These are phyloP conservation scores for Populus deltoides DNA, from an alignment of 345 rosid species.

Conservation along the genomic window DNA sequence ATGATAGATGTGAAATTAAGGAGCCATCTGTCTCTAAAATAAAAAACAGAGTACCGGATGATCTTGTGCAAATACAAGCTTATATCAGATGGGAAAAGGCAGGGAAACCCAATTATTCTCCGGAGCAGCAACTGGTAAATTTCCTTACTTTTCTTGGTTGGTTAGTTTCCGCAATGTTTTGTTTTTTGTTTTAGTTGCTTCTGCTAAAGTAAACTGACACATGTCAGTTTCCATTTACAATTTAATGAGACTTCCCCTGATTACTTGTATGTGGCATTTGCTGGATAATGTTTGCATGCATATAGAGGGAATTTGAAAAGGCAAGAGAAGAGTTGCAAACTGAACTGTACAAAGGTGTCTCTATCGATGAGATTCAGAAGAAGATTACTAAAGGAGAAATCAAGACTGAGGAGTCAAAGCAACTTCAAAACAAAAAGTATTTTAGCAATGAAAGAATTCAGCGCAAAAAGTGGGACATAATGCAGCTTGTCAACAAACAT, in stretches of 20 bases:
- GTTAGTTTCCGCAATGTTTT: conserved; percentile 8
- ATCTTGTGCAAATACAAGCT: conserved; percentile 61
- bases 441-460: conserved; percentile 54
- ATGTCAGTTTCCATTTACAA: neutral
- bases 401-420: conserved; percentile 40
- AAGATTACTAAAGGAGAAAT: conserved; percentile 55
- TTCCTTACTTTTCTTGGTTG: conserved; percentile 8
- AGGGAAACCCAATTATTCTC: conserved; percentile 64
- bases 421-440: conserved; percentile 35
- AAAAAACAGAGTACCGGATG: conserved; percentile 48
- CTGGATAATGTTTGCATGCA: conserved; percentile 10
- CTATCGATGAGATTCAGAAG: conserved; percentile 53
- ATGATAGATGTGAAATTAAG: conserved; percentile 42
- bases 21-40: conserved; percentile 33
- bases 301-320: conserved; percentile 63
- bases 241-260: conserved; percentile 3
- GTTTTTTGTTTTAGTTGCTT: neutral
- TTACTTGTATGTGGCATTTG: conserved; percentile 7
- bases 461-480: conserved; percentile 70
- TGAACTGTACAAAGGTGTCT: conserved; percentile 53
- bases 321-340: conserved; percentile 63
- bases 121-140: conserved; percentile 52
- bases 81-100: conserved; percentile 76
- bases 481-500: conserved; percentile 58
- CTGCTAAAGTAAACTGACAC: neutral